These are phyloP conservation scores for Globisporangium rhizosaccharum DNA, from an alignment of 352 stramenopile species.

Conservation along the genomic window DNA sequence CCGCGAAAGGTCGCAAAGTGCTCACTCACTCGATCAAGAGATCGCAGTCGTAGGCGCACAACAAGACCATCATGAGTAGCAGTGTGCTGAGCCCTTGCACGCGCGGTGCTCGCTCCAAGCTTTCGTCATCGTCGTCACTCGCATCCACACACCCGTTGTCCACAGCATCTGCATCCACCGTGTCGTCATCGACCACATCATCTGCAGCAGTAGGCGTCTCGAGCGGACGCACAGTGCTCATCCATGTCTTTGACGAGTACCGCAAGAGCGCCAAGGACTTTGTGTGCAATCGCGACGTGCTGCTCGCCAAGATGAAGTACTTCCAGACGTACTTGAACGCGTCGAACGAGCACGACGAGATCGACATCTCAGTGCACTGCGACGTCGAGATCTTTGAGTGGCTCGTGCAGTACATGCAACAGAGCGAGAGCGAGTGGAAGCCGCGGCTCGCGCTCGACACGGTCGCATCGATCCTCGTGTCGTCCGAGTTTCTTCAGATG, in stretches of 20 bases:
- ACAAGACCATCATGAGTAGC: no score
- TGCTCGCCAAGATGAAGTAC: slow-evolving; percentile 90
- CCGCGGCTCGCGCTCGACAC: slow-evolving; percentile 60
- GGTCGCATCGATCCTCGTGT: slow-evolving; percentile 86
- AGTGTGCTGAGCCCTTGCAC: no score
- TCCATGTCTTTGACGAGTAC: slow-evolving; percentile 89
- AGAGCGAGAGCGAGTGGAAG: slow-evolving; percentile 36
- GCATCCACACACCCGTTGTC: no score
- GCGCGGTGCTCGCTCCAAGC: no score
- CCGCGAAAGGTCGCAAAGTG: no score
- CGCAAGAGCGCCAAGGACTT: slow-evolving; percentile 86
- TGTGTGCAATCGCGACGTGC: slow-evolving; percentile 62
- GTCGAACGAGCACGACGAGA: slow-evolving; percentile 79
- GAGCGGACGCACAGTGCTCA: slow-evolving; percentile 50
- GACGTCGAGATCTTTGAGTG: slow-evolving; percentile 91
- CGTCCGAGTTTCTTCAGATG: slow-evolving; percentile 91
- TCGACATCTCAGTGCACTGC: slow-evolving; percentile 92
- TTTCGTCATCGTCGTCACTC: no score
- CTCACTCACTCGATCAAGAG: no score
- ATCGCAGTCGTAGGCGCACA: no score
- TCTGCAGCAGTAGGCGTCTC: neutral
- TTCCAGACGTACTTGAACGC: slow-evolving; percentile 83
- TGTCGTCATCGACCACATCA: neutral
- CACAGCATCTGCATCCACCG: no score
- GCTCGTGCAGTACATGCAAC: slow-evolving; percentile 86